Percentiles rank a stretch among this genome's conserved stretches.
Conservation (phyloP, 441 rosid genomes). For the Erysimum cheiri region DNA sequence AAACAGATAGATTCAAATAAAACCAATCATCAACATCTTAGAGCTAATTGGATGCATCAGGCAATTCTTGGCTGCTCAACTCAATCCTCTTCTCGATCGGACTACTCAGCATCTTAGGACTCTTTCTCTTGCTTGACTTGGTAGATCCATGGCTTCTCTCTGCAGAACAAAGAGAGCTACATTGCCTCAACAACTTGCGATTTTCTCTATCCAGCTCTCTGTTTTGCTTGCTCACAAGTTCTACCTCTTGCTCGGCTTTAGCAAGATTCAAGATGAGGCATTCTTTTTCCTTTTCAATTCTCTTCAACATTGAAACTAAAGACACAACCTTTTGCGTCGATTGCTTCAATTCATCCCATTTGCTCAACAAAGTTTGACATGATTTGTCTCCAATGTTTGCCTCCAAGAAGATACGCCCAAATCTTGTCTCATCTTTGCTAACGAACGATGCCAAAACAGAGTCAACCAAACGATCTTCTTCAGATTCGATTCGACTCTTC, state of each 20-base stretch:
- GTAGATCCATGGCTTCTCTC: conserved; percentile 46
- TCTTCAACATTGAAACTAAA: conserved; percentile 52
- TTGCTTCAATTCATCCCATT: conserved; percentile 60
- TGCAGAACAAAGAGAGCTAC: conserved; percentile 44
- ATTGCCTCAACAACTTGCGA: conserved; percentile 6
- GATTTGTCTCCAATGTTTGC: conserved; percentile 49
- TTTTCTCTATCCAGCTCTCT: conserved; percentile 24
- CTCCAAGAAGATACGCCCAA: conserved; percentile 61
- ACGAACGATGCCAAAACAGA: conserved; percentile 51
- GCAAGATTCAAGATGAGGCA: conserved; percentile 63
- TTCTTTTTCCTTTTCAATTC: conserved; percentile 69
- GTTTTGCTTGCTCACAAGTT: conserved; percentile 41
- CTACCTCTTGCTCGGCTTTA: conserved; percentile 78
- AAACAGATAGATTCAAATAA: conserved; percentile 1
- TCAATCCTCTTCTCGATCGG: conserved; percentile 60
- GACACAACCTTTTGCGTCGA: conserved; percentile 54
- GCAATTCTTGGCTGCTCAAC: conserved; percentile 38
- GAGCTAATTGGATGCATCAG: neutral
- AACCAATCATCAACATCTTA: conserved; percentile 8
- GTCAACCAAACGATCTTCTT: conserved; percentile 55
- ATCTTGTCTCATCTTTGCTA: conserved; percentile 45
- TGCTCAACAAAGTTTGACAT: conserved; percentile 54
- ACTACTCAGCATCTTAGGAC: conserved; percentile 50
- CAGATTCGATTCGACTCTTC: conserved; percentile 46
- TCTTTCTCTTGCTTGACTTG: conserved; percentile 64